Base-by-base conservation (phyloP, 202 grass and related monocot species). In the Dendrocalamus latiflorus region DNA sequence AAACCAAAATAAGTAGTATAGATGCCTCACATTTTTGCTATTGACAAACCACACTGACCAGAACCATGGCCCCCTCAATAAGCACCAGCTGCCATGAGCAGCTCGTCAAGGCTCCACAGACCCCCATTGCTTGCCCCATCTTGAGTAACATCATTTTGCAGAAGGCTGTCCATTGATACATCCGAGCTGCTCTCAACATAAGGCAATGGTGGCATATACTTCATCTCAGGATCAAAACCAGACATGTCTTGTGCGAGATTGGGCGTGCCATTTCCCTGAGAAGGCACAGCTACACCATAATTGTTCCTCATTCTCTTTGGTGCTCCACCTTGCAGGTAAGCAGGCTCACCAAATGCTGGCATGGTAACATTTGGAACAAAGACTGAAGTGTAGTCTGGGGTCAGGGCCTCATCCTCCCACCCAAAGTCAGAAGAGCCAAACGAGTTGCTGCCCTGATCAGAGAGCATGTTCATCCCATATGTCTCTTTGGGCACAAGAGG, bases 301-400 rank as follows among this genome's bases (percentile, higher is more conserved):
- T 83, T 86, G 58, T 69, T 91, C 62, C 48, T 91, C 70, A 86
- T 67, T 77, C 83, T 91, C 89, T 90, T 88, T 33, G 84, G 42
- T 1, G 2, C 45, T 45, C 84, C 71, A 44, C 66, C 84, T 67
- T 81, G 72, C 66, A 87, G 41, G 81, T 69, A 86, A 16, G 77
- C 64, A 13, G 47, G 26, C 47, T 76, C 65, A 15, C 9, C 75
- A 69, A 54, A 88, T 54, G 78, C 53, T 65, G 76, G 58, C 15
- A 78, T 24, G 6, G n/a, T n/a, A n/a, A n/a, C n/a, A n/a, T n/a
- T n/a, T n/a, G n/a, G n/a, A n/a, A n/a, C n/a, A n/a, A n/a, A n/a
- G 41, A 76, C 33, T n/a, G 89, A 94, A 34, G 84, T 89, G 77
- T 81, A 91, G 66, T 89, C 84, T 6, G 89, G 66, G 16, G 81